phyloP scores from a whole-genome alignment of 2,329 filamentous ascomycete genomes.

The Venturia nashicola region DNA sequence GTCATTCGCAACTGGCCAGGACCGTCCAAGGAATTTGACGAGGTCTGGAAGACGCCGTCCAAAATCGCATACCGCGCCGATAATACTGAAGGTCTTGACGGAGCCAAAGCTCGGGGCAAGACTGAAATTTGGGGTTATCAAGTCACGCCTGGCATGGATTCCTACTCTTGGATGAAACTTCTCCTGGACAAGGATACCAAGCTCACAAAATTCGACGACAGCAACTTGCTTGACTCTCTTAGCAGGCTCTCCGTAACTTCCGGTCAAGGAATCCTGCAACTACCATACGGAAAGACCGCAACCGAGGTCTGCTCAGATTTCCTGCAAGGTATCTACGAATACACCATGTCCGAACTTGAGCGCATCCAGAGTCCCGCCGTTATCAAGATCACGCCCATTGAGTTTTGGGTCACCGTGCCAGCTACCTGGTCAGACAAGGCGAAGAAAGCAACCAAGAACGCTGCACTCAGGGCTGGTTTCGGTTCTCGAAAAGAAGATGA shows the following conservation, averaged over 20 bases:
- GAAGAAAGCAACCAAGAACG: conserved; percentile 13
- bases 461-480: conserved; percentile 15
- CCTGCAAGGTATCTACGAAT: neutral
- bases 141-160: neutral
- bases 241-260: too few relatives aligned
- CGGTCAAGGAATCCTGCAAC: neutral
- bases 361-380: neutral
- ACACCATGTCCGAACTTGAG: neutral
- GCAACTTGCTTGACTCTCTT: too few relatives aligned
- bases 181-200: neutral
- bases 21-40: neutral
- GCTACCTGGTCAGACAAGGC: conserved; percentile 18
- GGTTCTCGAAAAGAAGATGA: conserved; percentile 13
- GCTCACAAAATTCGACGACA: neutral
- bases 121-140: neutral
- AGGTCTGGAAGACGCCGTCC: neutral
- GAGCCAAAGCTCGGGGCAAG: too few relatives aligned
- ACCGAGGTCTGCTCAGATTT: neutral
- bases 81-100: too few relatives aligned
- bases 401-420: conserved; percentile 12
- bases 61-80: neutral
- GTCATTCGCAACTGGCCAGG: neutral
- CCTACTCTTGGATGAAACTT: neutral
- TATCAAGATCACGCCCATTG: neutral
- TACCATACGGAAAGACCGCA: neutral